Percentiles rank a stretch among this genome's conserved stretches.
Evolutionary conservation across 2,329 filamentous ascomycete species (phyloP).

Genomic region (Fusarium continuum): DNA sequence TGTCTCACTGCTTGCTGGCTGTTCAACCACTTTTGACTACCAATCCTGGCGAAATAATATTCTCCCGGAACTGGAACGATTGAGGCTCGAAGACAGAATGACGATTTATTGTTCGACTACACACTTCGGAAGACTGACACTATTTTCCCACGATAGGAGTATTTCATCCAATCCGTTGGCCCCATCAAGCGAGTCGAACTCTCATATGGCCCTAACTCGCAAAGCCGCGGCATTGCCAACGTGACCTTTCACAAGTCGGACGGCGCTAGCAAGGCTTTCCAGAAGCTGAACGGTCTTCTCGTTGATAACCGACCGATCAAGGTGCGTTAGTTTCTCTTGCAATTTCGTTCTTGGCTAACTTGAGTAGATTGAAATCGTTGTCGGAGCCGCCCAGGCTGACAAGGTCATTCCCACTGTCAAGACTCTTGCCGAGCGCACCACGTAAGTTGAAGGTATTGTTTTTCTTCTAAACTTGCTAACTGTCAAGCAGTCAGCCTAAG

Average conservation of each 20-base stretch:
- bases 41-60: slow-evolving; percentile 37
- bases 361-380: slow-evolving; percentile 84
- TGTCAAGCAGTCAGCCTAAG: slow-evolving; percentile 45
- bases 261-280: slow-evolving; percentile 84
- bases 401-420: slow-evolving; percentile 71
- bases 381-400: slow-evolving; percentile 78
- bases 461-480: slow-evolving; percentile 18
- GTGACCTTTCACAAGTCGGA: slow-evolving; percentile 85
- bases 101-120: slow-evolving; percentile 39
- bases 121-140: slow-evolving; percentile 70
- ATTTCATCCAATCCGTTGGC: slow-evolving; percentile 88
- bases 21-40: slow-evolving; percentile 26
- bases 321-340: slow-evolving; percentile 57
- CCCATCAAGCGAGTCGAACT: slow-evolving; percentile 91
- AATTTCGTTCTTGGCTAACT: slow-evolving; percentile 36
- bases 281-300: slow-evolving; percentile 85
- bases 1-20: slow-evolving; percentile 46
- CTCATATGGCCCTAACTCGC: slow-evolving; percentile 90
- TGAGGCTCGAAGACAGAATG: slow-evolving; percentile 46
- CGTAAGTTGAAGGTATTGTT: slow-evolving; percentile 56
- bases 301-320: slow-evolving; percentile 93
- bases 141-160: slow-evolving; percentile 80
- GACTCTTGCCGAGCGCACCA: slow-evolving; percentile 84
- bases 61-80: slow-evolving; percentile 45
- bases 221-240: slow-evolving; percentile 90